Evolutionary conservation across 2,329 filamentous ascomycete species (phyloP).

Genomic region (Sarocladium brachiariae): DNA sequence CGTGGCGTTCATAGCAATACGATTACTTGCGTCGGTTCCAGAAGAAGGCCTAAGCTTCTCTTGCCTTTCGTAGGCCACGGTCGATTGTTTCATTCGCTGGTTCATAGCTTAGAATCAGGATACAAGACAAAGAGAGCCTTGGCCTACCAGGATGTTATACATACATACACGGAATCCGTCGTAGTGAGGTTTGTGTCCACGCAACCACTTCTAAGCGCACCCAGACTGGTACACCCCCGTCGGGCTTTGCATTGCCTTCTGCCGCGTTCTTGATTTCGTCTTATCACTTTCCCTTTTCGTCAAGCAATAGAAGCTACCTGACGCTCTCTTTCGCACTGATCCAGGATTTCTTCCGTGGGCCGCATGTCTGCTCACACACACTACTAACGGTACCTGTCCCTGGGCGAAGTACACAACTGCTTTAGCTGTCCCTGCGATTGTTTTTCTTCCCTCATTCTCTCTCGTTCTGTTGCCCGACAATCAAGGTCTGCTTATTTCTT

Average conservation of each 20-base stretch:
- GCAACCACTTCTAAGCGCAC: background rate
- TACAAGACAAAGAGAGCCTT: no score
- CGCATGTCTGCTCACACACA: background rate
- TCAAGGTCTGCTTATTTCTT: background rate
- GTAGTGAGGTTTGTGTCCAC: background rate
- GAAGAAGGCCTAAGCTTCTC: no score
- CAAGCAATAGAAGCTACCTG: background rate
- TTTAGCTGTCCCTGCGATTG: background rate
- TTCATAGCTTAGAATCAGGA: no score
- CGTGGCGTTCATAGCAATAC: no score
- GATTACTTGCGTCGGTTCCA: no score
- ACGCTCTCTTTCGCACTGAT: background rate
- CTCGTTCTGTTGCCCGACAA: background rate
- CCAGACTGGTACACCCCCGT: background rate
- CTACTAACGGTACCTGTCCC: background rate
- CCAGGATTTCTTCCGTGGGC: background rate
- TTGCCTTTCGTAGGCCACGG: no score
- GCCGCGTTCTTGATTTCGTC: background rate
- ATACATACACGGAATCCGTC: background rate
- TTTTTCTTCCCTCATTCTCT: background rate
- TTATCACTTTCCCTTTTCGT: conserved; percentile 4
- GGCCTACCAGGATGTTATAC: no score
- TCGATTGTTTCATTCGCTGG: no score
- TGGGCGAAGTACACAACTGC: background rate
- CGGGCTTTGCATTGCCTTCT: background rate